Base-by-base conservation (phyloP, 192 early-diverging fungal species). In the Allomyces macrogynus region DNA sequence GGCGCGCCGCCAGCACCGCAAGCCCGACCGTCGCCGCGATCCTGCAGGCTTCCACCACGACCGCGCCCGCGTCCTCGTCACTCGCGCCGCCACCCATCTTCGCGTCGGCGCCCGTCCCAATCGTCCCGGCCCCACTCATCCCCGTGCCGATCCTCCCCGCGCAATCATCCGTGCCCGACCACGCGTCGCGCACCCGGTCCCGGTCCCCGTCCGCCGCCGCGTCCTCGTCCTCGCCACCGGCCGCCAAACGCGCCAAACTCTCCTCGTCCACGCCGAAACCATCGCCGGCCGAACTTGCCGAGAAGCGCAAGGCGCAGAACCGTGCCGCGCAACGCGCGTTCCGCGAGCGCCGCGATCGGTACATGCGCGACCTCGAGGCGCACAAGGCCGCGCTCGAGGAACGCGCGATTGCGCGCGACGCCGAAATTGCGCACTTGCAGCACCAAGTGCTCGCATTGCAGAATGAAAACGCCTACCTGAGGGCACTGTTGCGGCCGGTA, bases 281-380 rank as follows among this genome's bases (percentile, higher is more conserved):
- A 5, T 12, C 26, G 1, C 25, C 42, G 1, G 40, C 26, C 7
- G 44, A 69, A 22, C 60, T 72, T 0, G 44, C 79, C 23, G 75
- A 79, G 42, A 90, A 90, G 71, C 81, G 91, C 67, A 89, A 89
- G 1, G 87, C 85, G 16, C 91, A 93, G 70, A 93, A 93, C 72
- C 81, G 91, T 24, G 88, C 88, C 3, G 91, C 91, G 5, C 91
- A 93, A 72, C 81, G 89, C 1, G 89, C 91, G 7, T 93, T 93
- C 74, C 84, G 91, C 49, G 87, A 93, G 73, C 83, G 91, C 44
- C 82, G 85, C 62, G 84, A 89, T 64, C 80, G 81, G 68, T 89
- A 93, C 69, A 81, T 91, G 23, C 81, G 84, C 66, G 80, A 85
- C 10, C 79, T 93, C 0, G 91, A 93, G 72, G 77, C 76, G 1